Evolutionary conservation across 2,329 filamentous ascomycete genomes (phyloP).

Genomic region (Tetracladium maxilliforme): DNA sequence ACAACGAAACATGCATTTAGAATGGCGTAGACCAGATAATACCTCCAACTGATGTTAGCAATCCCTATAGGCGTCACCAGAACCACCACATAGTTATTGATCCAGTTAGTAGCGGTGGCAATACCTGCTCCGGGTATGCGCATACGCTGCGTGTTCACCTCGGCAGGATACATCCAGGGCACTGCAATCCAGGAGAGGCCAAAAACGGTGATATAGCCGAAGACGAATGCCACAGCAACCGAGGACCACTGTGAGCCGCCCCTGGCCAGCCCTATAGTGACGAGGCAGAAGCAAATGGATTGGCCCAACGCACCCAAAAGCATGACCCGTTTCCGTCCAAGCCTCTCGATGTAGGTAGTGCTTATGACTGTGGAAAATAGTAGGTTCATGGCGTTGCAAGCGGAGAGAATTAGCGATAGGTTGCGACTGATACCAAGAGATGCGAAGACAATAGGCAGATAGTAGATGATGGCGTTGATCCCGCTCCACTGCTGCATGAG

Average conservation of each 20-base stretch:
- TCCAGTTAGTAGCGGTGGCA: conserved; percentile 4
- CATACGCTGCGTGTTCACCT: conserved; percentile 1
- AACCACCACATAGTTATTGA: conserved; percentile 5
- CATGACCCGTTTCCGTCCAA: too few relatives aligned
- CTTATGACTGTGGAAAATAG: too few relatives aligned
- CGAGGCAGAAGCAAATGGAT: too few relatives aligned
- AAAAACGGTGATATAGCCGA: conserved; percentile 1
- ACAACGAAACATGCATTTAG: too few relatives aligned
- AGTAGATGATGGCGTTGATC: conserved; percentile 29
- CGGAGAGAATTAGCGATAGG: conserved; percentile 35
- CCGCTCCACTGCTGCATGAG: conserved; percentile 35
- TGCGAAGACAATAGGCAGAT: conserved; percentile 34
- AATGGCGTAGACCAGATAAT: conserved; percentile 7
- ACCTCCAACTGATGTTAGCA: conserved; percentile 3
- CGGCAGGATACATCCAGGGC: conserved; percentile 1
- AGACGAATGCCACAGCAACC: too few relatives aligned
- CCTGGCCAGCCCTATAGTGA: too few relatives aligned
- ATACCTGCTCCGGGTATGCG: conserved; percentile 1
- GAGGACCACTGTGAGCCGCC: too few relatives aligned
- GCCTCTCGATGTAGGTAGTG: too few relatives aligned
- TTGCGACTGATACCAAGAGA: conserved; percentile 29
- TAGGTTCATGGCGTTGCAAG: too few relatives aligned
- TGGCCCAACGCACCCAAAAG: too few relatives aligned
- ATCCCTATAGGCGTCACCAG: conserved; percentile 4
- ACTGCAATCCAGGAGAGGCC: conserved; percentile 1